A percentile compares a stretch with the other conserved stretches of the same genome.
Conservation (phyloP, 164 flowering plant genomes). For the Nymphaea thermarum region DNA sequence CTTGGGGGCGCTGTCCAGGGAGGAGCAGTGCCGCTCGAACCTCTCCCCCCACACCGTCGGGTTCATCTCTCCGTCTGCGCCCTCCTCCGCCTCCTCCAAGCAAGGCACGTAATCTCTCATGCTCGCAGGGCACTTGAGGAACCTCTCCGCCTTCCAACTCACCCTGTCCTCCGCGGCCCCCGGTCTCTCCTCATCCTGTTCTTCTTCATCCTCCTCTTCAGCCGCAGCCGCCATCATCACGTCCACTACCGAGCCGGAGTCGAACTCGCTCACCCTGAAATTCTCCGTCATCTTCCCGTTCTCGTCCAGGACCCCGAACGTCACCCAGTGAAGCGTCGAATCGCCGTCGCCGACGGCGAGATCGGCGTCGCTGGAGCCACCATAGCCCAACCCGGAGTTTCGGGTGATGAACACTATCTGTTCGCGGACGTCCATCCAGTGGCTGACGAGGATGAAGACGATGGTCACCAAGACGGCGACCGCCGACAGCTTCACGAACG, state of each 20-base stretch:
- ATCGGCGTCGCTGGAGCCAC: too few species aligned
- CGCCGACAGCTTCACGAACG: too few species aligned
- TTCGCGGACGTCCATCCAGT: constrained; percentile 48
- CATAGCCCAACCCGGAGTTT: background rate
- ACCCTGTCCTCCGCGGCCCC: constrained; percentile 14
- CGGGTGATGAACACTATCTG: constrained; percentile 48
- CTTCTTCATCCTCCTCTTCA: constrained; percentile 16
- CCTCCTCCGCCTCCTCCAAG: constrained; percentile 53
- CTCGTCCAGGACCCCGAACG: constrained; percentile 64
- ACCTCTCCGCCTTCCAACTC: constrained; percentile 25
- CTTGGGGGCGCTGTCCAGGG: constrained; percentile 31
- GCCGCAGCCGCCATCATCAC: constrained; percentile 8
- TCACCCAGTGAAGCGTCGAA: constrained; percentile 9
- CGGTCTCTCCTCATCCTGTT: constrained; percentile 5
- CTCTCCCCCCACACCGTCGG: constrained; percentile 55
- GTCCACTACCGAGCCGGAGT: constrained; percentile 46
- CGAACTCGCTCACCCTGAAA: constrained; percentile 68
- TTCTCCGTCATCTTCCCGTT: constrained; percentile 77
- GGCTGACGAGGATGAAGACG: constrained; percentile 67
- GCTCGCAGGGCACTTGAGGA: constrained; percentile 33
- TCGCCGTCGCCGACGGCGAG: too few species aligned
- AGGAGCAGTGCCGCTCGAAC: constrained; percentile 79
- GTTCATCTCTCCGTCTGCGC: constrained; percentile 19
- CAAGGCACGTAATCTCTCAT: constrained; percentile 74
- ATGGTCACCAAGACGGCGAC: too few species aligned